Conservation (phyloP, 805 yeast species). For the Sugiyamaella floridensis region DNA sequence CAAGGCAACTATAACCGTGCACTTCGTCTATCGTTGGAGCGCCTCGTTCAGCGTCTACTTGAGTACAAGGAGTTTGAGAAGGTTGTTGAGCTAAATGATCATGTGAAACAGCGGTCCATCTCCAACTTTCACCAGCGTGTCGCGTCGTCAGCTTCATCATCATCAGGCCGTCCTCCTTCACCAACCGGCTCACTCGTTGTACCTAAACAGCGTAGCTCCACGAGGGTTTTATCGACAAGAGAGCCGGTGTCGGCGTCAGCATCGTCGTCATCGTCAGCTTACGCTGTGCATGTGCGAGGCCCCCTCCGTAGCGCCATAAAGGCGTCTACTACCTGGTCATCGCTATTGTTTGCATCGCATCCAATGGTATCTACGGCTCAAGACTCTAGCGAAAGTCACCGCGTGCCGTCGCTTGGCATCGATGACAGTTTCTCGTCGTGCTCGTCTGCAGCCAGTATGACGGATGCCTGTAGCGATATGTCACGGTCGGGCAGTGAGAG, state of each 20-base stretch:
- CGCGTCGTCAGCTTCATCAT: conserved; percentile 2
- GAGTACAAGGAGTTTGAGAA: conserved; percentile 27
- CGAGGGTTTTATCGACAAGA: neutral
- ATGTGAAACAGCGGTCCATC: conserved; percentile 13
- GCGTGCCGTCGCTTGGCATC: neutral
- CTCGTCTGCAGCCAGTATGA: neutral
- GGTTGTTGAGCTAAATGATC: conserved; percentile 18
- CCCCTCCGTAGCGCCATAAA: neutral
- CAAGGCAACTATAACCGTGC: conserved; percentile 29
- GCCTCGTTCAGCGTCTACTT: conserved; percentile 30
- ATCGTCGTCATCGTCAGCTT: neutral
- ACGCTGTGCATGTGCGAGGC: neutral
- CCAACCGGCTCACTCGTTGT: conserved; percentile 1
- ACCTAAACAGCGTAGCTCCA: conserved; percentile 6
- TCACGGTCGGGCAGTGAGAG: neutral
- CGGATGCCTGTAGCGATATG: neutral
- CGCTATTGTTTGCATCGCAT: conserved; percentile 7
- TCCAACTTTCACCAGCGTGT: conserved; percentile 16
- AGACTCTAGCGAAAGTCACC: neutral
- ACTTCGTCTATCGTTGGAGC: conserved; percentile 27
- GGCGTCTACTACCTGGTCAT: conserved; percentile 11
- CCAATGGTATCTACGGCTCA: neutral
- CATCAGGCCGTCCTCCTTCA: neutral
- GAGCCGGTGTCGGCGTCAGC: neutral
- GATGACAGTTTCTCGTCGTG: neutral